Base-by-base conservation (phyloP, 208 protist genomes). In the Leishmania arabica region DNA sequence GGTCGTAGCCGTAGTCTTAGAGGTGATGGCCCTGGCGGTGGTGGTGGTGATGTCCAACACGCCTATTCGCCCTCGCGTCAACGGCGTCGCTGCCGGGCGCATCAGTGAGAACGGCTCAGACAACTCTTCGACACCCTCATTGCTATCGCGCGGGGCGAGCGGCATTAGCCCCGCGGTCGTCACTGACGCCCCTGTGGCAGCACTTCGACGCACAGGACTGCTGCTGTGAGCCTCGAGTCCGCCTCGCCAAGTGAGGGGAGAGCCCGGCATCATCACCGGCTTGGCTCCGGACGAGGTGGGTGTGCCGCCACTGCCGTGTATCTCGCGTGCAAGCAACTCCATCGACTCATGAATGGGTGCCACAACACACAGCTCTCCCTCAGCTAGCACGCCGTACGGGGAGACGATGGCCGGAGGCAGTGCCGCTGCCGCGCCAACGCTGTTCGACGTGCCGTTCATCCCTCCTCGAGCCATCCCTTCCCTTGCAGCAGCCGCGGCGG, bases 291-390 rank as follows among this genome's bases (percentile, higher is more conserved):
- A 74, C n/a, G 69, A 27, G 21, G 47, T 15, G 45, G 69, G 45
- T 2, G 24, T 31, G 27, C 56, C n/a, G n/a, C n/a, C 53, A 2
- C 47, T 40, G 51, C 72, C 49, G 73, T n/a, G 73, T 53, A 58
- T 34, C 27, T 78, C 80, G 27, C 66, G 66, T 11, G 77, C 53
- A 4, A 60, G 70, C 40, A 66, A 76, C 80, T 75, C 80, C 37
- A 51, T 75, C 19, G 75, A 79, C 58, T 77, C 80, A 70, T 84
- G 66, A 5, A 79, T 79, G 17, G 37, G 34, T 21, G 75, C 53
- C 68, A 76, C 60, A 31, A 34, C 74, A 17, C 17, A 58, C 65
- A 54, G 53, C 74, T 79, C 75, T 49, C 68, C 66, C 11, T 60
- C 65, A 0, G 54, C 34, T 19, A 19, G 68, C 42, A 76, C 7